Evolutionary conservation across 2,329 filamentous ascomycete genomes (phyloP).

Genomic region (Eutypa lata): DNA sequence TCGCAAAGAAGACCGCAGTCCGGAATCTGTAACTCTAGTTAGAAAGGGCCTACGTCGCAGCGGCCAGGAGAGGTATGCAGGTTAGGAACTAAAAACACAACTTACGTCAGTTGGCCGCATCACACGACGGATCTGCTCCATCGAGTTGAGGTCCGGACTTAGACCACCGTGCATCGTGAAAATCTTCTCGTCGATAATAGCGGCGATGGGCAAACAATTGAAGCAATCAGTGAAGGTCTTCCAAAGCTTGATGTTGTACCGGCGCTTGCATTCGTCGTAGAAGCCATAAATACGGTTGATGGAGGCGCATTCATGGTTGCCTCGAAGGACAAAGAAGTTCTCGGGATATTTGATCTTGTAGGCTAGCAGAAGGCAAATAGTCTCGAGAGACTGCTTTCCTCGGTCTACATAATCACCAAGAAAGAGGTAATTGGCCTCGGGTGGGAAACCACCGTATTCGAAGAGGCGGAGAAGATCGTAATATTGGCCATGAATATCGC

Average conservation of each 20-base stretch:
- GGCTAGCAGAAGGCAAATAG: conserved; percentile 90
- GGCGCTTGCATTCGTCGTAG: conserved; percentile 99
- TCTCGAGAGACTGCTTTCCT: conserved; percentile 98
- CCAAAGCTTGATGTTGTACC: conserved; percentile 99
- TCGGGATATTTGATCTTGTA: conserved; percentile 99
- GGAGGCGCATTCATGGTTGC: conserved; percentile 98
- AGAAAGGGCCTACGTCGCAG: conserved; percentile 27
- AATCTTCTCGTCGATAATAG: conserved; percentile 99
- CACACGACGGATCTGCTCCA: conserved; percentile 98
- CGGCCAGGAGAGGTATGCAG: conserved; percentile 18
- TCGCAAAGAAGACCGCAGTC: conserved; percentile 97
- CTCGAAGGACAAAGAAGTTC: conserved; percentile 98
- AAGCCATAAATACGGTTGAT: conserved; percentile 99
- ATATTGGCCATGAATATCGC: conserved; percentile 99
- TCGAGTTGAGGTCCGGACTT: conserved; percentile 95
- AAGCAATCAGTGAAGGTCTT: conserved; percentile 99
- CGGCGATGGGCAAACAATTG: conserved; percentile 96
- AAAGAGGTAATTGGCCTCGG: conserved; percentile 99
- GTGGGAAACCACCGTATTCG: conserved; percentile 97
- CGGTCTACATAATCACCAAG: conserved; percentile 98
- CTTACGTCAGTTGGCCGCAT: conserved; percentile 98
- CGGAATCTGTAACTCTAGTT: conserved; percentile 67
- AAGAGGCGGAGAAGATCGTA: conserved; percentile 96
- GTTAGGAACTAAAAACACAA: conserved; percentile 22
- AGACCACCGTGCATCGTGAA: conserved; percentile 99